These are phyloP conservation scores for Asclepias syriaca DNA, from an alignment of 257 asterid genomes.

Conservation along the genomic window DNA sequence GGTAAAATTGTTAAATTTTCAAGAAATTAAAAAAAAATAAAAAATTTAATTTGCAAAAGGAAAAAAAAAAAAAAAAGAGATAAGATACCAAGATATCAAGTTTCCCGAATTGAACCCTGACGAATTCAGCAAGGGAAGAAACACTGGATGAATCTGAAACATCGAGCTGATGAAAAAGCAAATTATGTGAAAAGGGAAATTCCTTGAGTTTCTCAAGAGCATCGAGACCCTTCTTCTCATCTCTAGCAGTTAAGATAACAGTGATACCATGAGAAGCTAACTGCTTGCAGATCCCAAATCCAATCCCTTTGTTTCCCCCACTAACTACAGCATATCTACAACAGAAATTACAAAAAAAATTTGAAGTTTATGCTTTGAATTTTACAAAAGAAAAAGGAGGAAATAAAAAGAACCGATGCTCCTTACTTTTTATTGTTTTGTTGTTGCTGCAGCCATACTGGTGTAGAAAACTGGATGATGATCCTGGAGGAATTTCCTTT, in stretches of 20 bases:
- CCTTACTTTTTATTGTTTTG: too few relatives aligned
- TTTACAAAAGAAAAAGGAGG: neutral
- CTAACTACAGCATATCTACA: conserved; percentile 16
- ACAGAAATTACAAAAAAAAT: neutral
- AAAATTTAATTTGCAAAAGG: too few relatives aligned
- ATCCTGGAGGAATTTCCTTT: too few relatives aligned
- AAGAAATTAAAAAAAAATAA: too few relatives aligned
- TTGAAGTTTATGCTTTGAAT: neutral
- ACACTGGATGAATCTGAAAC: conserved; percentile 33
- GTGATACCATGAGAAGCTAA: conserved; percentile 17
- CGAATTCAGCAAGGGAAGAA: conserved; percentile 30
- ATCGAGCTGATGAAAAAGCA: conserved; percentile 49
- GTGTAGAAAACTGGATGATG: too few relatives aligned
- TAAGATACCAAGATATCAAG: conserved; percentile 50
- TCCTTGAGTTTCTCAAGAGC: conserved; percentile 21
- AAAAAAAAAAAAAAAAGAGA: too few relatives aligned
- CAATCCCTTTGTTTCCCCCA: conserved; percentile 13
- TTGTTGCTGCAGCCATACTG: too few relatives aligned
- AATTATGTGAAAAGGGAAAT: neutral
- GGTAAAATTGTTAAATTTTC: neutral
- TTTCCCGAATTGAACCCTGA: conserved; percentile 32
- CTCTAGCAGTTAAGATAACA: conserved; percentile 21
- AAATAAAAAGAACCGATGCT: too few relatives aligned
- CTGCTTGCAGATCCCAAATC: conserved; percentile 15
- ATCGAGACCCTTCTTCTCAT: conserved; percentile 19